phyloP scores from a whole-genome alignment of 345 rosid species.

The Gossypium longicalyx region DNA sequence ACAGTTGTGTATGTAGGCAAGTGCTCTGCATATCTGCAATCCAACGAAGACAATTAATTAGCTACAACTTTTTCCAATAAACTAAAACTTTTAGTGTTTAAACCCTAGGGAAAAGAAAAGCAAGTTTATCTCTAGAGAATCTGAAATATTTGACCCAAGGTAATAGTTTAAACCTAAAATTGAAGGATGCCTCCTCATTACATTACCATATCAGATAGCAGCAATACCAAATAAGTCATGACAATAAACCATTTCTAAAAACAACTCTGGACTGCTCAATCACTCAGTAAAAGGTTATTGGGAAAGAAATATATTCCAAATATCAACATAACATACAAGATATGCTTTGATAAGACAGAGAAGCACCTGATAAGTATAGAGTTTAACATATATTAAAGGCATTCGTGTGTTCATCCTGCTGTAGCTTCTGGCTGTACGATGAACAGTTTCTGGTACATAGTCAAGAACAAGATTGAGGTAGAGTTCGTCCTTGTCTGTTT shows the following conservation, averaged over 20 bases:
- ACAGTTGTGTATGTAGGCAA: constrained; percentile 76
- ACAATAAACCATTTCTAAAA: background rate
- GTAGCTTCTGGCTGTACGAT: constrained; percentile 73
- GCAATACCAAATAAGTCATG: background rate
- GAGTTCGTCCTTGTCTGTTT: constrained; percentile 90
- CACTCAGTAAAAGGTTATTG: background rate
- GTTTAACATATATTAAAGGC: constrained; percentile 92
- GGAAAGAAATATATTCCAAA: background rate
- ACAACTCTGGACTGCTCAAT: background rate
- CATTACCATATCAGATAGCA: background rate
- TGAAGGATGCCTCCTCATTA: background rate
- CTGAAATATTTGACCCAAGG: background rate
- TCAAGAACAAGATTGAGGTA: constrained; percentile 96
- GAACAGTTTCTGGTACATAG: constrained; percentile 88
- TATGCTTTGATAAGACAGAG: constrained; percentile 5
- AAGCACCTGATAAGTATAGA: constrained; percentile 85
- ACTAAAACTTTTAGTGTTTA: background rate
- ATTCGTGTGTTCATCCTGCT: constrained; percentile 75
- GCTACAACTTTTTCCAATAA: background rate
- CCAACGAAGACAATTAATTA: constrained; percentile 8
- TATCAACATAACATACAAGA: background rate
- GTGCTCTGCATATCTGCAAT: constrained; percentile 91
- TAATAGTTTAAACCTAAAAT: background rate
- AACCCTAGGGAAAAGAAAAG: background rate
- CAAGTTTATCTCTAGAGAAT: background rate